phyloP scores from a whole-genome alignment of 495 filamentous ascomycete species.

The Echria macrotheca region DNA sequence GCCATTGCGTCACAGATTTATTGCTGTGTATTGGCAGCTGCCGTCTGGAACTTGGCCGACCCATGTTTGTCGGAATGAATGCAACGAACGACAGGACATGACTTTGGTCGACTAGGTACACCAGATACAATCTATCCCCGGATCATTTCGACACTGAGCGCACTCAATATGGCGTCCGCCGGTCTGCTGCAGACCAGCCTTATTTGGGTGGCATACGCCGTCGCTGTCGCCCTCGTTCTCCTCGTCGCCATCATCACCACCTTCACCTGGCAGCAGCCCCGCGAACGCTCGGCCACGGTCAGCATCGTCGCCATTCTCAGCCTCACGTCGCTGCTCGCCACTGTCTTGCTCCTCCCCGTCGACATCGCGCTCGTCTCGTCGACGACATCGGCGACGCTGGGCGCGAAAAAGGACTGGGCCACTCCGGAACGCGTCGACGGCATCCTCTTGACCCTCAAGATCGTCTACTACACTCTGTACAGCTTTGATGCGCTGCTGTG shows the following conservation, averaged over 20 bases:
- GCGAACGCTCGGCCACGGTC: slow-evolving; percentile 75
- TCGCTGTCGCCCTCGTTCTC: slow-evolving; percentile 66
- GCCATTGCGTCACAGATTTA: slow-evolving; percentile 27
- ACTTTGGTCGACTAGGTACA: too few relatives aligned
- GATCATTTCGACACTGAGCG: too few relatives aligned
- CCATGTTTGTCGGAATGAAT: neutral
- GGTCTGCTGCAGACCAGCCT: slow-evolving; percentile 72
- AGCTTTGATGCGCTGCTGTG: slow-evolving; percentile 88
- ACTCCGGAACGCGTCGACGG: slow-evolving; percentile 67
- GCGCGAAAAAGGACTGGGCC: slow-evolving; percentile 91
- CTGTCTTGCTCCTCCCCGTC: slow-evolving; percentile 85
- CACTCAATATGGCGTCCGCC: slow-evolving; percentile 50
- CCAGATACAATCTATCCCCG: too few relatives aligned
- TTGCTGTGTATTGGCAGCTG: too few relatives aligned
- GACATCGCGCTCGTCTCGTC: slow-evolving; percentile 93
- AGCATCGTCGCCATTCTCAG: slow-evolving; percentile 80
- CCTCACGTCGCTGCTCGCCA: slow-evolving; percentile 80
- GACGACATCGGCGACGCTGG: slow-evolving; percentile 67
- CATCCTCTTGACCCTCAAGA: slow-evolving; percentile 72
- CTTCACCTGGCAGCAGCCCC: slow-evolving; percentile 78
- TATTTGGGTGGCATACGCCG: slow-evolving; percentile 88
- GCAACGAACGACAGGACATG: too few relatives aligned
- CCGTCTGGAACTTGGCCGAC: too few relatives aligned
- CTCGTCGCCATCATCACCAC: slow-evolving; percentile 74
- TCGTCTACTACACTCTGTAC: slow-evolving; percentile 91